Evolutionary conservation across 164 flowering plant species (phyloP), one percentile per base, ranked within the genome.

Genomic region (Macadamia integrifolia): DNA sequence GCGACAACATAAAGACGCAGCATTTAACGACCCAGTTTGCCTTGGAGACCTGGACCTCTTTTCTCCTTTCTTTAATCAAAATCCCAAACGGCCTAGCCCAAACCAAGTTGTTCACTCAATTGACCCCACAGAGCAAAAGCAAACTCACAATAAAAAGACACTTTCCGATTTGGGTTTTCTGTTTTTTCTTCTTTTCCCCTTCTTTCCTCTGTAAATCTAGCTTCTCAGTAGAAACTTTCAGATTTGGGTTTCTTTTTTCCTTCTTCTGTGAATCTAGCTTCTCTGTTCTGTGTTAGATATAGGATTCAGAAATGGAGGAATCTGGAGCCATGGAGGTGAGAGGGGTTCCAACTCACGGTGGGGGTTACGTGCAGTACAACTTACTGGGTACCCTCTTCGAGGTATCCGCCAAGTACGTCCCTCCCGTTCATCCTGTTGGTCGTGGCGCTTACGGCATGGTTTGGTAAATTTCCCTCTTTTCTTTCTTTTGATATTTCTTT

Each of bases 381-480:
- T 64, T 88, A 61, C 72, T 85, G 1, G 91, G 93, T 0, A 82
- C 70, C 70, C 70, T 80, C 28, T 88, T 88, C 60, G 84, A 84
- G 73, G 83, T 88, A 61, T 58, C 89, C 14, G 70, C 94, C 60
- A 87, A 87, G 72, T 88, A 85, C 60, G 78, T 77, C 43, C 89
- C 91, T 73, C 91, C 94, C 13, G 71, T 87, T 12, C 85, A 79
- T 3, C 88, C 91, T 7, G 77, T 85, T 8, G 94, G 93, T 61
- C 87, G 91, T 10, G 93, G 93, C 30, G 89, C 93, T 11, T 87
- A 85, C 64, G 93, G 93, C 66, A 83, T 88, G 70, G 89, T 88
- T 58, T 88, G 94, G 91, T 88, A 73, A 32, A 53, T 18, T 17
- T 15, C 42, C 12, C 29, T 49, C 15, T 23, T 23, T 23, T 23